Evolutionary conservation across 495 filamentous ascomycete species (phyloP).

Genomic region (Neurospora terricola): DNA sequence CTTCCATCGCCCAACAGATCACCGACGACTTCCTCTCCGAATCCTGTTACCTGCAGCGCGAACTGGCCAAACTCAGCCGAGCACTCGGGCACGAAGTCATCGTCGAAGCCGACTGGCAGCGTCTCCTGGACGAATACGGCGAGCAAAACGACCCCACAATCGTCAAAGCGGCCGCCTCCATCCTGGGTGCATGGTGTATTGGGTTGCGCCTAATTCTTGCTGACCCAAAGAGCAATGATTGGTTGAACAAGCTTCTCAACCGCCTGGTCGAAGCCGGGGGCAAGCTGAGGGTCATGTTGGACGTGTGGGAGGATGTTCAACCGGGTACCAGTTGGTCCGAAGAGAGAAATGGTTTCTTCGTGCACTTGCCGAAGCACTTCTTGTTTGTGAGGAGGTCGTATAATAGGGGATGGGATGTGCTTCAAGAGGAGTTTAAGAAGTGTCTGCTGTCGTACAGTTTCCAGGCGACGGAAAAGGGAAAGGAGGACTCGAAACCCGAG

Average conservation of each 20-base stretch:
- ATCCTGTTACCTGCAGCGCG: too few species aligned
- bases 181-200: rapidly evolving
- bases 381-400: not conserved
- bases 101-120: constrained; percentile 25
- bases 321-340: constrained; percentile 16
- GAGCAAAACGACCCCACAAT: not conserved
- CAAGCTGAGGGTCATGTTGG: constrained; percentile 11
- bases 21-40: rapidly evolving
- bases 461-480: not conserved
- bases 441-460: not conserved
- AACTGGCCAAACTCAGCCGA: constrained; percentile 4
- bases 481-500: constrained; percentile 8
- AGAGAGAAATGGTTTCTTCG: constrained; percentile 14
- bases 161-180: not conserved
- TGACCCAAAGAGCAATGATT: not conserved
- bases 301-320: not conserved
- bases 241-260: constrained; percentile 17
- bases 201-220: not conserved
- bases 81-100: constrained; percentile 22
- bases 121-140: constrained; percentile 19
- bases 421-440: not conserved
- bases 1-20: not conserved
- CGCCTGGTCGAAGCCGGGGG: constrained; percentile 7
- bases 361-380: constrained; percentile 18
- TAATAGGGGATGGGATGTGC: rapidly evolving